Base-by-base conservation (phyloP, 805 yeast genomes). In the Kodamaea nitidulidarum region DNA sequence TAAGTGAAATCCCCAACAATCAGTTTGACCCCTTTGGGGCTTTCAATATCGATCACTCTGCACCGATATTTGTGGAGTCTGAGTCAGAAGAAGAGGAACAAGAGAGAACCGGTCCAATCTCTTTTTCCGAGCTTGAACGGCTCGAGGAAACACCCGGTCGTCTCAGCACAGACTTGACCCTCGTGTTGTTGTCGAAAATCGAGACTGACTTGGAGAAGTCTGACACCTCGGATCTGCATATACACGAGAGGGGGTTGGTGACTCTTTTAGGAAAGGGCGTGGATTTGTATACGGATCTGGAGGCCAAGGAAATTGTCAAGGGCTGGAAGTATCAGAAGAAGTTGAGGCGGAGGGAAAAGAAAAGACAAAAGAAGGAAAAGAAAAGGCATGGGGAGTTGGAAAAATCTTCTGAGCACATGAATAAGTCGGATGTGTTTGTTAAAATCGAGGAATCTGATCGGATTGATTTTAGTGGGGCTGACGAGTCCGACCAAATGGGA, bases 221-320 rank as follows among this genome's bases (percentile, higher is more conserved):
- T 1, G 49, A 47, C 22, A 12, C 25, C 12, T 17, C 29, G 15
- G 43, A 38, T 10, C 43, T 46, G 32, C 33, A 39, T n/a, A 38
- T 47, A 35, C 38, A 47, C 34, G 50, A 47, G 22, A 34, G 45
- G 8, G 50, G 46, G 4, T 39, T 47, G 31, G 33, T 32, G 22
- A 44, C 48, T 2, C 25, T 28, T 14, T 14, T 47, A 9, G 28
- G 40, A n/a, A 31, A 32, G n/a, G 28, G 18, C 4, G 35, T 31
- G 5, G 34, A 18, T 5, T 15, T 41, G 10, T 47, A 47, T 27
- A 27, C 14, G 12, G 31, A 16, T 3, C 31, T 31, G 8, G 52
- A 48, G 17, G 52, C 36, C 10, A 36, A 34, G 26, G 40, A 26
- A 37, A 44, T 29, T 24, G 39, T 34, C 32, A 39, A 21, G 40